phyloP scores from a whole-genome alignment of 1,139 yeast species.

The Saccharomyces hybrid region DNA sequence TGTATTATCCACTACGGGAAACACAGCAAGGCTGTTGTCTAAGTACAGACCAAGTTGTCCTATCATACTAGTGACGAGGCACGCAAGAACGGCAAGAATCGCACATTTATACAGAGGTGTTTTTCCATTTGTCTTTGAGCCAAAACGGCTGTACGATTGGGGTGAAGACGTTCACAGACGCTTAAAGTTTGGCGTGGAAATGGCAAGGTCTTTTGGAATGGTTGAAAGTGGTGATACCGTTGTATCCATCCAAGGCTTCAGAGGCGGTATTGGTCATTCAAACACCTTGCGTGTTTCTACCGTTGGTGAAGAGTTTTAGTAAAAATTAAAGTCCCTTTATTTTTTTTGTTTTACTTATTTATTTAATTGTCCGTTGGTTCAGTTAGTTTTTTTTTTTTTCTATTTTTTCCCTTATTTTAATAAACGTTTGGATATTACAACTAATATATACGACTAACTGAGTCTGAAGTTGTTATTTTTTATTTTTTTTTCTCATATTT shows the following conservation, averaged over 20 bases:
- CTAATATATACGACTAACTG: background rate
- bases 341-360: background rate
- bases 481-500: slow-evolving; percentile 9
- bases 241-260: slow-evolving; percentile 97
- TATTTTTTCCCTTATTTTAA: background rate
- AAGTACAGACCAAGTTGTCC: slow-evolving; percentile 98
- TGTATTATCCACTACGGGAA: slow-evolving; percentile 90
- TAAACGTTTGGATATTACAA: background rate
- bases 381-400: background rate
- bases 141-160: slow-evolving; percentile 74
- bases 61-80: slow-evolving; percentile 95
- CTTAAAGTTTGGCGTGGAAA: slow-evolving; percentile 87
- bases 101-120: slow-evolving; percentile 97
- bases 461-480: background rate
- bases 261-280: slow-evolving; percentile 97
- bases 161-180: slow-evolving; percentile 93
- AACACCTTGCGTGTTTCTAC: slow-evolving; percentile 78
- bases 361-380: background rate
- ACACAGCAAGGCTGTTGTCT: slow-evolving; percentile 90
- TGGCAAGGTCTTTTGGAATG: slow-evolving; percentile 82
- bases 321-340: background rate
- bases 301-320: slow-evolving; percentile 25
- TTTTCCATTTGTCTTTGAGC: slow-evolving; percentile 82
- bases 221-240: slow-evolving; percentile 81
- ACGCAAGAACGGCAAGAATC: slow-evolving; percentile 85